Conservation (phyloP, 1,284 basidiomycete genomes). For the Macrocybe sp. region DNA sequence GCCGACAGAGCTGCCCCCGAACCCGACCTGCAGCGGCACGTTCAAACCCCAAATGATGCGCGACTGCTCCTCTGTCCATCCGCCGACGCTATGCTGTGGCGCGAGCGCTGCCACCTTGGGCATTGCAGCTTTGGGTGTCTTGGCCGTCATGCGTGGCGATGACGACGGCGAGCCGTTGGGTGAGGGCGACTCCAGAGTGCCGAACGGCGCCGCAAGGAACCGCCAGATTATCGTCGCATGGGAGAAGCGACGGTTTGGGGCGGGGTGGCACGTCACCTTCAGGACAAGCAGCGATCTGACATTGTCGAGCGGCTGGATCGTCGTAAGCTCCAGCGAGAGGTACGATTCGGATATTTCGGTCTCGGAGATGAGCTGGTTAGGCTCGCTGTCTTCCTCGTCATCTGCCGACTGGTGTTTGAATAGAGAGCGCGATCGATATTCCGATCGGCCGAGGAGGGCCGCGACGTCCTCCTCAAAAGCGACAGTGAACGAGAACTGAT, state of each 20-base stretch:
- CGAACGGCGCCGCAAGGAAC: slow-evolving; percentile 5
- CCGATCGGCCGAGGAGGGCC: slow-evolving; percentile 4
- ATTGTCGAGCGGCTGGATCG: slow-evolving; percentile 16
- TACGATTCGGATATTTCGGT: slow-evolving; percentile 16
- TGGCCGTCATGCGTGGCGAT: background rate
- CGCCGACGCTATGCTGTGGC: slow-evolving; percentile 16
- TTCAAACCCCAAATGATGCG: slow-evolving; percentile 14
- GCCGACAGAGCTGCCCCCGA: slow-evolving; percentile 9
- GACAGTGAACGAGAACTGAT: slow-evolving; percentile 9
- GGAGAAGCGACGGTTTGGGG: slow-evolving; percentile 14
- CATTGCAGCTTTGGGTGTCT: too few relatives aligned
- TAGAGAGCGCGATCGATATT: slow-evolving; percentile 9
- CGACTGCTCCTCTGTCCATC: slow-evolving; percentile 19
- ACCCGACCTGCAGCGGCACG: slow-evolving; percentile 8
- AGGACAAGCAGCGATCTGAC: slow-evolving; percentile 16
- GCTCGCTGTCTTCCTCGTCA: background rate
- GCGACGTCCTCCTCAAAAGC: slow-evolving; percentile 15
- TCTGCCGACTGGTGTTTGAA: slow-evolving; percentile 7
- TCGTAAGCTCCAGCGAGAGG: slow-evolving; percentile 15
- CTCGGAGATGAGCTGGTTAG: slow-evolving; percentile 15
- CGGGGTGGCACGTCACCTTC: slow-evolving; percentile 15
- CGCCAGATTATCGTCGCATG: slow-evolving; percentile 15
- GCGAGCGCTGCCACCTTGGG: slow-evolving; percentile 15
- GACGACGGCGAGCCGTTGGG: background rate
- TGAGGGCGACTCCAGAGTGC: background rate